Evolutionary conservation across 306 rosid species (phyloP), one percentile per base, ranked within the genome.

Genomic region (Ceratonia siliqua): DNA sequence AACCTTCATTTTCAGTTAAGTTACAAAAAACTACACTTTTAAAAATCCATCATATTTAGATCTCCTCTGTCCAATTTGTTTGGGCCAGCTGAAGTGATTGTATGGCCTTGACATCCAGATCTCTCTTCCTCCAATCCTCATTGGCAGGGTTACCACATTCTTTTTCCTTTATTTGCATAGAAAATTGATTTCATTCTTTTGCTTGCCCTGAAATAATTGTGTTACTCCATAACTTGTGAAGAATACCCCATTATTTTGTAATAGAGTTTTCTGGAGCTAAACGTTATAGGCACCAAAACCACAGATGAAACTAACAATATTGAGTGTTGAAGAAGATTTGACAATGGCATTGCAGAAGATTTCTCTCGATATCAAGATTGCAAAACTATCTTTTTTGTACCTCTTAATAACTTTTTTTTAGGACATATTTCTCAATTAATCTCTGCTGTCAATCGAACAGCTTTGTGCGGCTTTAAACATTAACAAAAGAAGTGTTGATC

Each of bases 401-500:
- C 8, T 6, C 71, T 12, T 32, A 55, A n/a, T 45, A 39, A 61
- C 9, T 28, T 52, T 25, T 36, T 22, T 55, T 21, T 22, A 22
- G 50, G 74, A 80, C 9, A 10, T 55, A 27, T 68, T 62, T 35
- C 68, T 62, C 36, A 69, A 45, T 68, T 58, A 74, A 72, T 58
- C 14, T 70, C 59, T 77, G 61, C 73, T 49, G 81, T 71, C 82
- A 74, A 62, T 77, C 32, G 73, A 58, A 82, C 92, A 95, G 99
- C 90, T 92, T 54, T 95, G 99, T 54, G 84, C 87, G 2, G 85
- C 91, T 78, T 81, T 95, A 75, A 92, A 87, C 62, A 59, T 95
- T 61, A 58, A 87, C 82, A 95, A 95, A 82, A 86, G 88, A 86
- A 83, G 93, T 71, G 99, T 95, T 72, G 99, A 95, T 78, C 87